Base-by-base conservation (phyloP, 768 basidiomycete species). In the Xerocomus potaroensis region DNA sequence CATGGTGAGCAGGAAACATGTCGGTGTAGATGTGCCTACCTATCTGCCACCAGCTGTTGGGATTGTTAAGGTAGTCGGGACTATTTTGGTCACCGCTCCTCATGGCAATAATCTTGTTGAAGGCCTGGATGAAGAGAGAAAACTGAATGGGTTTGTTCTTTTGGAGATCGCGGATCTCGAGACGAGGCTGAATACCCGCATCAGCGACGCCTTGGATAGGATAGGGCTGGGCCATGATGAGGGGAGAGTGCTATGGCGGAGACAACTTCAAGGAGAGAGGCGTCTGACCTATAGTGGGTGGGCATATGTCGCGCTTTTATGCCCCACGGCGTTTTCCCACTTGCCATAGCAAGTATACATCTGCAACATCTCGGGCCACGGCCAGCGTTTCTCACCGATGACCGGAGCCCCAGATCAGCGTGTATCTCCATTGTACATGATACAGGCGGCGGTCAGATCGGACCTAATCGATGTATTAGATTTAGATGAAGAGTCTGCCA, bases 41-140 rank as follows among this genome's bases (percentile, higher is more conserved):
- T 6, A 27, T 27, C 26, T 27, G 26, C 26, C 26, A 27, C 26
- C 26, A 27, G 10, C 55, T 53, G 34, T 56, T 57, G 12, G 55
- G 55, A 1, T 53, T 56, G 9, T 56, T 34, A 2, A 49, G 16
- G 19, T 38, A 54, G 19, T 45, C 21, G 12, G 53, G 36, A 32
- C 40, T 46, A 3, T 43, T 9, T 3, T 1, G 12, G n/a, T 47
- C 3, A 4, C 26, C 14, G 27, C 26, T 45, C 8, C 4, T 44
- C 56, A 51, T 46, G 11, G 34, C n/a, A 2, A 21, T 19, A 41
- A 58, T 12, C 1, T 36, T 51, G 6, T 16, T 44, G 29, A 59
- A 16, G 14, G 44, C 57, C 8, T 19, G 57, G 15, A 59, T 49
- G 38, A 59, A 59, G 26, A 59, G 49, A 4, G 57, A 58, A 15